Conservation (phyloP, 2,329 filamentous ascomycete species). For the Colletotrichum musicola region DNA sequence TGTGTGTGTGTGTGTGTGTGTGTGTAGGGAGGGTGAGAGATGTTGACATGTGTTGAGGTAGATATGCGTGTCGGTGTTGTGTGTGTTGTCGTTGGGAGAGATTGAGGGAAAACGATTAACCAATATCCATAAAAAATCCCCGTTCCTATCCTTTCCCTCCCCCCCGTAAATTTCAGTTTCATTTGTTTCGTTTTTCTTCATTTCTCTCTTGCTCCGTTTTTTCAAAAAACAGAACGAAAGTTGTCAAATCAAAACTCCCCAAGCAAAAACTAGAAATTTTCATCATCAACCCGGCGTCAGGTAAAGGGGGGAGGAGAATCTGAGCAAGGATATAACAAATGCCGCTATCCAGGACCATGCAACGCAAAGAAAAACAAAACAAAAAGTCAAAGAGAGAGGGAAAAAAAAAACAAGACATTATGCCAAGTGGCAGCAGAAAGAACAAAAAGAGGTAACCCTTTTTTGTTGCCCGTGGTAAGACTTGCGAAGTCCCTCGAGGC, state of each 20-base stretch:
- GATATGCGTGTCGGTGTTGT: too few species aligned
- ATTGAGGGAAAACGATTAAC: constrained; percentile 14
- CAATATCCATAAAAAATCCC: constrained; percentile 27
- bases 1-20: too few species aligned
- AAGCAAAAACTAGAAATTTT: constrained; percentile 42
- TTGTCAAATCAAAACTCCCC: too few species aligned
- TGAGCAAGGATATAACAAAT: constrained; percentile 41
- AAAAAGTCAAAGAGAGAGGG: too few species aligned
- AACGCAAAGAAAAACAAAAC: constrained; percentile 38
- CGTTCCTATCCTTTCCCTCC: constrained; percentile 38
- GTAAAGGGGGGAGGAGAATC: constrained; percentile 40
- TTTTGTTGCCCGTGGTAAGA: background rate
- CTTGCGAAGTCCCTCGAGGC: too few species aligned
- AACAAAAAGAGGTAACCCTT: constrained; percentile 35
- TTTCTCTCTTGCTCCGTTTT: constrained; percentile 24
- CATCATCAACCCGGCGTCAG: constrained; percentile 42
- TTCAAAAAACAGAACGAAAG: constrained; percentile 15
- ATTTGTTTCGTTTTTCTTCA: background rate
- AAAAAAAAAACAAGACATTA: constrained; percentile 38
- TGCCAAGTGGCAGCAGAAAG: constrained; percentile 19
- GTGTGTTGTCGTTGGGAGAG: too few species aligned
- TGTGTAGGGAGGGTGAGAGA: too few species aligned
- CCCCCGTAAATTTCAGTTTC: constrained; percentile 19
- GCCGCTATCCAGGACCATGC: constrained; percentile 37
- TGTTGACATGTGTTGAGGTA: too few species aligned